Conservation (phyloP, 129 eudicot genomes). For the Kitagawia praeruptora region DNA sequence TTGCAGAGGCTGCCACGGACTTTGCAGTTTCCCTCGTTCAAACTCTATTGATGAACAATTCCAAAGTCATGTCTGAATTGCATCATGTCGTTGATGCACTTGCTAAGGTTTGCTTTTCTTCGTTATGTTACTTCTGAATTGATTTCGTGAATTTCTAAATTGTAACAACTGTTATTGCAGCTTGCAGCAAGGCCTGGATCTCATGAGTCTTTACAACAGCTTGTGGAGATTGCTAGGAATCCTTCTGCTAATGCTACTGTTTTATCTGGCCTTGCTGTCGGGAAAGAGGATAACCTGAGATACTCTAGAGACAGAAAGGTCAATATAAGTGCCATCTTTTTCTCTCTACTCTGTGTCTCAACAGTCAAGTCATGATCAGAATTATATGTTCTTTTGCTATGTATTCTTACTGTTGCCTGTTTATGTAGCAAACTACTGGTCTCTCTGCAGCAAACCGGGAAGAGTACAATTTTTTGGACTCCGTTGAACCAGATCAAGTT, state of each 20-base stretch:
- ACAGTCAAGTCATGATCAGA: neutral
- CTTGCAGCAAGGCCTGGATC: slow-evolving; percentile 94
- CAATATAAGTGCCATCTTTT: neutral
- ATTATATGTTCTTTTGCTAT: neutral
- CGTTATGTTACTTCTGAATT: neutral
- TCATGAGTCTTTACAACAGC: slow-evolving; percentile 77
- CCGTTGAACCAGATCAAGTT: slow-evolving; percentile 62
- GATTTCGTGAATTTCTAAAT: neutral
- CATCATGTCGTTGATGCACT: slow-evolving; percentile 82
- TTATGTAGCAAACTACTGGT: slow-evolving; percentile 16
- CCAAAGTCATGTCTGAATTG: slow-evolving; percentile 73
- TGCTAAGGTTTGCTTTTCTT: slow-evolving; percentile 50
- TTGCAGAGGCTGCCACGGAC: slow-evolving; percentile 84
- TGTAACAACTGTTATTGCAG: slow-evolving; percentile 24
- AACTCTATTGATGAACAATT: slow-evolving; percentile 54
- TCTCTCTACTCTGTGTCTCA: neutral
- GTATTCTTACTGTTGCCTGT: neutral
- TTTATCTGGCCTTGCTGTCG: slow-evolving; percentile 27
- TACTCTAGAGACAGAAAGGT: slow-evolving; percentile 80
- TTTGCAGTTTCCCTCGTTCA: slow-evolving; percentile 77
- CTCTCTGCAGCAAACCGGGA: slow-evolving; percentile 48
- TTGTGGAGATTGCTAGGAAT: slow-evolving; percentile 77
- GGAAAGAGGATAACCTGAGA: slow-evolving; percentile 50
- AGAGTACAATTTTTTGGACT: slow-evolving; percentile 38
- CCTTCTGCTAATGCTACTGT: slow-evolving; percentile 28